A percentile compares a stretch with the other conserved stretches of the same genome.
Evolutionary conservation across 495 filamentous ascomycete genomes (phyloP).

Genomic region (Trichoderma parareesei): DNA sequence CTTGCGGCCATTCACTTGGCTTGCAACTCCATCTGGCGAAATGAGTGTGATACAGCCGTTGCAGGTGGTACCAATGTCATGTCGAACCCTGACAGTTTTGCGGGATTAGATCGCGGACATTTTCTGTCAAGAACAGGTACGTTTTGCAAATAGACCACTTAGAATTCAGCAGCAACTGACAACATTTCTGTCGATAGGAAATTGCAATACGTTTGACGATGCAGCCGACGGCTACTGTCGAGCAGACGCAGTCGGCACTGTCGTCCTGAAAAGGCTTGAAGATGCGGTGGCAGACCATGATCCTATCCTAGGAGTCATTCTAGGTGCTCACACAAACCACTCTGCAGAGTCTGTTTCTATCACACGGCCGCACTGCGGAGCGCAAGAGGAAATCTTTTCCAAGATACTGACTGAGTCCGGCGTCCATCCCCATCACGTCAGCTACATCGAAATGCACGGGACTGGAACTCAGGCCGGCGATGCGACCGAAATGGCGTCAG

Average conservation of each 20-base stretch:
- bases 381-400: conserved; percentile 62
- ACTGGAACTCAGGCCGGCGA: conserved; percentile 82
- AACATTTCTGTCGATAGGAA: neutral
- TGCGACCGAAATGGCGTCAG: conserved; percentile 68
- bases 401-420: conserved; percentile 61
- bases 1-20: conserved; percentile 43
- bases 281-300: conserved; percentile 72
- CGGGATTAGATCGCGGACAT: conserved; percentile 42
- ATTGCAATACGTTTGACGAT: conserved; percentile 30
- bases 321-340: conserved; percentile 64
- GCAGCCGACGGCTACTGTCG: conserved; percentile 65
- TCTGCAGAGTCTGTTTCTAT: conserved; percentile 73
- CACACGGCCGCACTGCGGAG: conserved; percentile 67
- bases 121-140: conserved; percentile 24
- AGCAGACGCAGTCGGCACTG: conserved; percentile 61
- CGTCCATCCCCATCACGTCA: conserved; percentile 62
- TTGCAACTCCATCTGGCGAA: conserved; percentile 34
- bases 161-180: conserved; percentile 35
- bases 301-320: conserved; percentile 59
- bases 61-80: conserved; percentile 11
- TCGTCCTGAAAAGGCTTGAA: conserved; percentile 66
- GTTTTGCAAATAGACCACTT: conserved; percentile 32
- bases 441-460: conserved; percentile 87
- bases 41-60: conserved; percentile 30
- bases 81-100: conserved; percentile 57